Evolutionary conservation across 805 yeast genomes (phyloP), one percentile per base, ranked within the genome.

Genomic region (Suhomyces pyralidae): DNA sequence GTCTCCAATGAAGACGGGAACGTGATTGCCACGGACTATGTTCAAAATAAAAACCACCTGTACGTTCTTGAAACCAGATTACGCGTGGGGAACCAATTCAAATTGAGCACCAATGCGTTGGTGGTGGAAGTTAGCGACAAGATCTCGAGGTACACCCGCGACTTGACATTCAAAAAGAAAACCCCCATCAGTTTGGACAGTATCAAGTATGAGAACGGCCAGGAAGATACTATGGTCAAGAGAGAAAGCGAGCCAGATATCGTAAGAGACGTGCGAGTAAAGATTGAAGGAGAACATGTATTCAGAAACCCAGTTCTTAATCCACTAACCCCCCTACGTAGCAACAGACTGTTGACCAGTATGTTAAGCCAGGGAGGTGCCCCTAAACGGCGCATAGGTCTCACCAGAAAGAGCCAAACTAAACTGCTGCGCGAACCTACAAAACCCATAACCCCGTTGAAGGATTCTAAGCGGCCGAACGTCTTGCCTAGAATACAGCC

Each of bases 1-100:
- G 63, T 81, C 19, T 66, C 62, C 47, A 74, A 73, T 54, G 76
- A 70, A 14, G 68, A 68, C 20, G 65, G 64, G 20, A 61, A 64
- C 30, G 58, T 77, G 51, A 64, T 75, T 34, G 63, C 64, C 32
- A 54, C 71, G 19, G 78, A 75, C 58, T 69, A 74, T 59, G 45
- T 57, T 46, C 51, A 58, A 40, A 51, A 70, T 61, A 57, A 49
- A 52, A 54, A 40, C 54, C 36, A 24, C 52, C 56, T 52, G 57
- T 34, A 53, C 56, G 44, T 61, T 67, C 44, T 60, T 25, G 24
- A 12, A 15, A 53, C 40, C 40, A 58, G 19, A 32, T 53, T 47
- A 25, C 47, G 43, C 20, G 57, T 50, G 9, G 69, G 64, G 2
- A 58, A 59, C 22, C 58, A 61, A 42, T 68, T 64, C 55, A 58